phyloP scores from a whole-genome alignment of 2,329 filamentous ascomycete species.

The Pseudocercospora eumusae region DNA sequence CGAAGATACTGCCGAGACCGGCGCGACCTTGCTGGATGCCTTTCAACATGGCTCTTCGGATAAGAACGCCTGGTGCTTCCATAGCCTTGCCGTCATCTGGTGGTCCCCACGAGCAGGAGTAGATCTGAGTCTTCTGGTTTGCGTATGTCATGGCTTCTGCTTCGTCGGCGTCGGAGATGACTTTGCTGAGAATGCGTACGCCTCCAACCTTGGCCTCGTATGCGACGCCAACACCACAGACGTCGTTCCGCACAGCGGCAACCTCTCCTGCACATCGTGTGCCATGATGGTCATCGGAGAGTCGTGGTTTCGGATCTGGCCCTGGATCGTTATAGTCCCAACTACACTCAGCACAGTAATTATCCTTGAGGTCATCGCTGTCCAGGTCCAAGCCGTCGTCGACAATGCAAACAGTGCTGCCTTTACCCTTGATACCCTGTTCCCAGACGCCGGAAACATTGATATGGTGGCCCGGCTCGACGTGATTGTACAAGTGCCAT shows the following conservation, averaged over 20 bases:
- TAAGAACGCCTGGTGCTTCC: conserved; percentile 88
- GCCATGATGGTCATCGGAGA: conserved; percentile 84
- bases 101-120: conserved; percentile 98
- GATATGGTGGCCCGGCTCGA: conserved; percentile 82
- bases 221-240: conserved; percentile 93
- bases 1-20: conserved; percentile 86
- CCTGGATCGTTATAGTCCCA: conserved; percentile 93
- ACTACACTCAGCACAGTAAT: conserved; percentile 90
- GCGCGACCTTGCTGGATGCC: conserved; percentile 83
- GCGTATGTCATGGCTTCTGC: conserved; percentile 90
- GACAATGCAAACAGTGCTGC: conserved; percentile 87
- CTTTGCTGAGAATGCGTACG: conserved; percentile 86
- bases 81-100: conserved; percentile 91
- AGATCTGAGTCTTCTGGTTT: conserved; percentile 89
- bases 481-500: conserved; percentile 89
- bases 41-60: conserved; percentile 86
- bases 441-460: conserved; percentile 96
- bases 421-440: conserved; percentile 85
- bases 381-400: conserved; percentile 97
- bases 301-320: conserved; percentile 74
- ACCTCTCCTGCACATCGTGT: conserved; percentile 95
- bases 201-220: conserved; percentile 89
- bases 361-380: conserved; percentile 85
- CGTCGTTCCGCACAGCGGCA: conserved; percentile 84
- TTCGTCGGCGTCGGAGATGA: conserved; percentile 90